Evolutionary conservation across 305 asterid species (phyloP), one percentile per base, ranked within the genome.

Genomic region (Coffea humblotiana): DNA sequence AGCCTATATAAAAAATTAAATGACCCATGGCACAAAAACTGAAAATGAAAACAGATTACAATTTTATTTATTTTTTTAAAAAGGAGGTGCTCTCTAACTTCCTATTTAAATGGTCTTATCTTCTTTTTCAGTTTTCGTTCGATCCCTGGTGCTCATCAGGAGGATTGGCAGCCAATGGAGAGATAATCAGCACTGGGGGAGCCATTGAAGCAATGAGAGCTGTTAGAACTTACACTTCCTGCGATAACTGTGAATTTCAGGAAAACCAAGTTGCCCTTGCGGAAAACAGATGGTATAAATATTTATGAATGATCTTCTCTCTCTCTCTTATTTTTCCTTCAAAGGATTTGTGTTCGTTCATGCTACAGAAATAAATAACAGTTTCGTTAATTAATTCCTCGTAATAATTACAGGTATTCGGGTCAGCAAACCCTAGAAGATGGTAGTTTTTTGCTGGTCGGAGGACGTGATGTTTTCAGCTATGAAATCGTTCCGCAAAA

Each of bases 121-220:
- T 6, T 23, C 48, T 77, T 51, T 25, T 51, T 12, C 87, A 92
- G 98, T 0, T 94, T 58, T 81, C 71, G 3, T 48, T 81, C 32
- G 94, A 97, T 88, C 96, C 97, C 52, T 96, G 99, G 98, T 96
- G 99, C 86, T 94, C 99, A 47, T 84, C 93, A 10, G 99, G 98
- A 29, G 91, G 92, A 67, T 84, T 96, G 49, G 77, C 89, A 12
- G 64, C 69, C 32, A 80, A 74, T 3, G 98, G 99, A 8, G 90
- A 87, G n/a, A 87, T 96, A 6, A 51, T 96, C 68, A 91, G 90
- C 49, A 90, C 96, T 0, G 99, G 99, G 2, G 98, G 98, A 15
- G 88, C 86, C 14, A 82, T 84, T 64, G 93, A 86, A 19, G 99
- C 97, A 0, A 64, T 80, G 16, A 82, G 81, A 77, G 75, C 92